These are phyloP conservation scores for Brassica balearica DNA, from an alignment of 441 rosid genomes.

Conservation along the genomic window DNA sequence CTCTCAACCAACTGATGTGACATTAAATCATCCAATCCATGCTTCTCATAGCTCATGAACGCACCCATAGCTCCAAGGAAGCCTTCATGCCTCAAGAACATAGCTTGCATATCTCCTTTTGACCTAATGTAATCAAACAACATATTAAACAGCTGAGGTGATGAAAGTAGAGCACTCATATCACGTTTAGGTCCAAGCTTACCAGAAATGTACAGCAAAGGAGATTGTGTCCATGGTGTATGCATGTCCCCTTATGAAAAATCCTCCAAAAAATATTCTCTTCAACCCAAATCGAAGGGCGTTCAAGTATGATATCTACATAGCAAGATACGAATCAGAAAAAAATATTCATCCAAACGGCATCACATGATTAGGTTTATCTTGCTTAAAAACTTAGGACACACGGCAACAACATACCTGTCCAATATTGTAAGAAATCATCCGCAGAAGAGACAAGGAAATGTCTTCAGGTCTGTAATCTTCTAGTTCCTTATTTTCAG, in stretches of 20 bases:
- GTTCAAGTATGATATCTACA: too few species aligned
- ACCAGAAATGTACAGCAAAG: constrained; percentile 98
- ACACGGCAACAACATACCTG: constrained; percentile 62
- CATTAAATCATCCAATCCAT: constrained; percentile 94
- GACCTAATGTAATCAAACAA: constrained; percentile 67
- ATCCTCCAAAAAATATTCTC: constrained; percentile 91
- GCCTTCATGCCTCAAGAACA: constrained; percentile 99
- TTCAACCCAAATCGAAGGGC: constrained; percentile 84
- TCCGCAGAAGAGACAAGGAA: constrained; percentile 94
- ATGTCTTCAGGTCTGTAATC: constrained; percentile 98
- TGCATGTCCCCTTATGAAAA: constrained; percentile 94
- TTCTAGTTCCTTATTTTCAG: constrained; percentile 91
- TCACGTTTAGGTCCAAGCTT: constrained; percentile 7
- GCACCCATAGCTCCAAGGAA: constrained; percentile 99
- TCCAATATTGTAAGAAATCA: constrained; percentile 98
- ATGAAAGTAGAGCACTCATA: constrained; percentile 18
- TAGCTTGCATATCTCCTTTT: constrained; percentile 92
- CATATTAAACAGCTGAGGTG: constrained; percentile 1
- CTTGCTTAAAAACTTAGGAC: background rate
- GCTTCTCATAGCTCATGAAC: constrained; percentile 99
- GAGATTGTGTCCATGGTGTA: constrained; percentile 99
- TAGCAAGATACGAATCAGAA: too few species aligned
- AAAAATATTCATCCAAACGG: too few species aligned
- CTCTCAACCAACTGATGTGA: constrained; percentile 98
- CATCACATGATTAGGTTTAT: background rate